A percentile compares a stretch with the other conserved stretches of the same genome.
These are phyloP conservation scores for Trematosphaeria pertusa DNA, from an alignment of 2,329 filamentous ascomycete genomes.

Conservation along the genomic window DNA sequence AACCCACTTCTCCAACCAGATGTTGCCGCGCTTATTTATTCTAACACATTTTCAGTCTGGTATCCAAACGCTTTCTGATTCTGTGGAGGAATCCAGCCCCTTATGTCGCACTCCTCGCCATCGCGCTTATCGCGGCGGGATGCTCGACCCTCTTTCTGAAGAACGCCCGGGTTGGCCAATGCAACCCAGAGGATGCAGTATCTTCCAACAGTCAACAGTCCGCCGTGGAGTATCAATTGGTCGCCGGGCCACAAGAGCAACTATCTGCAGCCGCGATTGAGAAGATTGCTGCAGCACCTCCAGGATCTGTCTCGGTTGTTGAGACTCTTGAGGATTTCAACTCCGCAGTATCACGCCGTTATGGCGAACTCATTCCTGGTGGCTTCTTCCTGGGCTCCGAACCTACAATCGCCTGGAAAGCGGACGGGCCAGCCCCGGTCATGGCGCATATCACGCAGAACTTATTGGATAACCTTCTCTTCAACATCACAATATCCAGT, in stretches of 20 bases:
- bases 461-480: slow-evolving; percentile 1
- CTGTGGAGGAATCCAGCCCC: slow-evolving; percentile 3
- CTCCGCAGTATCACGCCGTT: neutral
- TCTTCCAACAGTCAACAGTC: neutral
- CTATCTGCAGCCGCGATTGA: slow-evolving; percentile 2
- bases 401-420: slow-evolving; percentile 5
- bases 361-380: slow-evolving; percentile 1
- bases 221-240: neutral
- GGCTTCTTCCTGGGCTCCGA: slow-evolving; percentile 4
- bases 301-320: slow-evolving; percentile 3
- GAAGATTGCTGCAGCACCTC: neutral
- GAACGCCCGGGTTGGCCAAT: neutral
- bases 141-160: slow-evolving; percentile 6
- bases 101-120: neutral
- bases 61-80: slow-evolving; percentile 3
- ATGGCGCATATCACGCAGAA: slow-evolving; percentile 45
- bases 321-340: slow-evolving; percentile 4
- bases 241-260: slow-evolving; percentile 2
- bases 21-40: too few species aligned
- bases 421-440: slow-evolving; percentile 1
- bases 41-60: too few species aligned
- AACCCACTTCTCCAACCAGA: too few species aligned
- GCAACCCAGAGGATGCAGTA: neutral
- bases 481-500: slow-evolving; percentile 7
- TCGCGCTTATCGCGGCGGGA: slow-evolving; percentile 4